These are phyloP conservation scores for Suillus americanus DNA, from an alignment of 768 basidiomycete genomes.

Conservation along the genomic window DNA sequence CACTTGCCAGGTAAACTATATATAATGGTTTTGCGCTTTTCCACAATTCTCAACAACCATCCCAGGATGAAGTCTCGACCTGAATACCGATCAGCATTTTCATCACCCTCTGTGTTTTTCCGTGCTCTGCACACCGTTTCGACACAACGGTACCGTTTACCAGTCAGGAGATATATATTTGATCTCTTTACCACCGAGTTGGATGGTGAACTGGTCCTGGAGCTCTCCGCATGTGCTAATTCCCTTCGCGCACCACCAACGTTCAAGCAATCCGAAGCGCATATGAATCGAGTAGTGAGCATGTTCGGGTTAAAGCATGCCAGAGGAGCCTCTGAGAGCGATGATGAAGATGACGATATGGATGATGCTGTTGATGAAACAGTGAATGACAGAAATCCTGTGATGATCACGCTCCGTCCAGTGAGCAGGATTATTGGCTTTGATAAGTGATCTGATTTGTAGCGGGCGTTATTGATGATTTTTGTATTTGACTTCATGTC, in stretches of 20 bases:
- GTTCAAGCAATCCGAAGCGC: conserved; percentile 44
- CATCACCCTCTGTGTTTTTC: conserved; percentile 76
- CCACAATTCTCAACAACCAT: conserved; percentile 6
- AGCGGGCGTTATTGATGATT: not conserved
- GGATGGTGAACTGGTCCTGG: conserved; percentile 56
- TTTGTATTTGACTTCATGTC: conserved; percentile 3
- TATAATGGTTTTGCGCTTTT: not conserved
- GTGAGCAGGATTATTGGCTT: conserved; percentile 63
- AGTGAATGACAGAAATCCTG: conserved; percentile 46
- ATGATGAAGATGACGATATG: conserved; percentile 51
- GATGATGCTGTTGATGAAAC: conserved; percentile 43
- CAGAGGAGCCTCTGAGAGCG: conserved; percentile 57
- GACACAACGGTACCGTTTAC: conserved; percentile 85
- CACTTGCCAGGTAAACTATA: conserved; percentile 69
- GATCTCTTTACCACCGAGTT: conserved; percentile 90
- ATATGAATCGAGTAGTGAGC: conserved; percentile 51
- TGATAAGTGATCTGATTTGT: conserved; percentile 16
- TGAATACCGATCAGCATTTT: conserved; percentile 75
- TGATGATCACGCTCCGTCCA: conserved; percentile 57
- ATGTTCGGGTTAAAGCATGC: conserved; percentile 59
- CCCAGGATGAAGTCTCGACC: conserved; percentile 73
- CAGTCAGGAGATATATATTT: conserved; percentile 88
- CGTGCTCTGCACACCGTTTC: conserved; percentile 87
- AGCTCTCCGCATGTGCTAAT: conserved; percentile 51
- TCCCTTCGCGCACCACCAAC: conserved; percentile 48